Percentiles rank a stretch among this genome's conserved stretches.
These are phyloP conservation scores for Fraxinus cuspidata DNA, from an alignment of 257 asterid species.

Conservation along the genomic window DNA sequence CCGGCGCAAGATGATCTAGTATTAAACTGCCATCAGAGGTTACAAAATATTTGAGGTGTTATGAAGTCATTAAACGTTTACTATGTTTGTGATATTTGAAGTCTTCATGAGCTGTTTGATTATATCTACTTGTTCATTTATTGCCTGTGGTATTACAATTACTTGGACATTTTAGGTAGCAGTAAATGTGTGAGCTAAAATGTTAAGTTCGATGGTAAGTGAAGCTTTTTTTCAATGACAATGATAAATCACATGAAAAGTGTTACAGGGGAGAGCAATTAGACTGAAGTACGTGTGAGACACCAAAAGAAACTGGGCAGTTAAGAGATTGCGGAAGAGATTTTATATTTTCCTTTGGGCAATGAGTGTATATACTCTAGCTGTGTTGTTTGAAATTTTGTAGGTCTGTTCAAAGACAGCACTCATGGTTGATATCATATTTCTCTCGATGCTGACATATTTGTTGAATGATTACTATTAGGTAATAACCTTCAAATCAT, in stretches of 20 bases:
- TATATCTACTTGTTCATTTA: too few species aligned
- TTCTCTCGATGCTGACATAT: conserved; percentile 21
- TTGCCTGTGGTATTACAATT: not conserved
- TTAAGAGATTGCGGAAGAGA: not conserved
- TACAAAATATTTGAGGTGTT: not conserved
- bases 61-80: not conserved
- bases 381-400: not conserved
- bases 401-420: not conserved
- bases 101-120: not conserved
- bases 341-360: not conserved
- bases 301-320: not conserved
- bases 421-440: conserved; percentile 4
- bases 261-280: not conserved
- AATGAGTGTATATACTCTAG: not conserved
- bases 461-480: conserved; percentile 31
- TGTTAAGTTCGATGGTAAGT: not conserved
- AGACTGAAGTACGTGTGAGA: not conserved
- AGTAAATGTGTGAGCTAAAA: not conserved
- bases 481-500: conserved; percentile 42
- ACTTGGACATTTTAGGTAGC: not conserved
- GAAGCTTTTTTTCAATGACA: not conserved
- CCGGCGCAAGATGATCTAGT: not conserved
- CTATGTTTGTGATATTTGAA: not conserved
- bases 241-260: not conserved
- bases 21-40: not conserved